Conservation (phyloP, 352 stramenopile genomes). For the Phytophthora meadii region DNA sequence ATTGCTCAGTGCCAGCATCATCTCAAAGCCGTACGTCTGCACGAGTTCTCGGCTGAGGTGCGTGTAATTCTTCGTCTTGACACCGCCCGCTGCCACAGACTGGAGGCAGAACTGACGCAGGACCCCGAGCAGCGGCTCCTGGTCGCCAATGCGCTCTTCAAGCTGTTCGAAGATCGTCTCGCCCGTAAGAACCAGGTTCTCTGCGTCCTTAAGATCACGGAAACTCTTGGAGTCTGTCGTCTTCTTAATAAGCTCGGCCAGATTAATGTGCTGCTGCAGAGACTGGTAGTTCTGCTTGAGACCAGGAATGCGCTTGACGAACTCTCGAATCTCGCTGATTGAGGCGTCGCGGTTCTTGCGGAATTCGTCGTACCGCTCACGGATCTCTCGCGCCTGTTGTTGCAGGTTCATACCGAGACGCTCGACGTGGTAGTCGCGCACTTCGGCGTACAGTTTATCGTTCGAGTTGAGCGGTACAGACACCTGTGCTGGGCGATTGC, state of each 20-base stretch:
- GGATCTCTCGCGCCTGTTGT: conserved; percentile 95
- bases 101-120: conserved; percentile 95
- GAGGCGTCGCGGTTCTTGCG: conserved; percentile 96
- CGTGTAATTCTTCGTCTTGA: conserved; percentile 96
- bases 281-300: conserved; percentile 94
- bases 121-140: conserved; percentile 91
- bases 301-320: conserved; percentile 97
- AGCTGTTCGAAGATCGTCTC: conserved; percentile 95
- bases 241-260: conserved; percentile 96
- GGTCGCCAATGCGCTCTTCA: conserved; percentile 95
- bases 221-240: conserved; percentile 94
- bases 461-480: conserved; percentile 95
- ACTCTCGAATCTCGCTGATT: conserved; percentile 98
- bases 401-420: conserved; percentile 96
- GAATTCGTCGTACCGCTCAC: conserved; percentile 95
- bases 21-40: conserved; percentile 98
- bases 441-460: conserved; percentile 95
- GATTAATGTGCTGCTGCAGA: conserved; percentile 97
- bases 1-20: conserved; percentile 92
- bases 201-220: conserved; percentile 94
- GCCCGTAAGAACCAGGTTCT: conserved; percentile 96
- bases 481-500: conserved; percentile 75
- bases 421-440: conserved; percentile 97
- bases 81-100: conserved; percentile 92
- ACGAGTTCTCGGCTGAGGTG: conserved; percentile 93